Conservation (phyloP, 305 asterid species). For the Rubia tinctorum region DNA sequence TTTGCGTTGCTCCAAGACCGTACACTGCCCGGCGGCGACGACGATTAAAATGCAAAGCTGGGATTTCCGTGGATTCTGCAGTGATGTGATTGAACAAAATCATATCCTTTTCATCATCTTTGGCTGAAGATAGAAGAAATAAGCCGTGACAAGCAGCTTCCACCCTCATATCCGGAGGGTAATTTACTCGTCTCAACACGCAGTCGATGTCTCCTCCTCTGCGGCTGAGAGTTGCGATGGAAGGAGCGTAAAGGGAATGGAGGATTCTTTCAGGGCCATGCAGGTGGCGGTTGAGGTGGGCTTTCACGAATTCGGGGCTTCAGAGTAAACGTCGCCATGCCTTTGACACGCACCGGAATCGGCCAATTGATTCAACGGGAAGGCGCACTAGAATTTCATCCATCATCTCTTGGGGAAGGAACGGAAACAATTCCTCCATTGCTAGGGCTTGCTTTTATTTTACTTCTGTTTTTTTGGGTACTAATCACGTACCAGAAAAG, state of each 20-base stretch:
- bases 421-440: background rate
- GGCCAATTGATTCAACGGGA: slow-evolving; percentile 39
- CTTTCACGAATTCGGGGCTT: slow-evolving; percentile 25
- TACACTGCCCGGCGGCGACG: no score
- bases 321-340: slow-evolving; percentile 30
- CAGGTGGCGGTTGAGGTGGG: slow-evolving; percentile 16
- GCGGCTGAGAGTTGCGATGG: background rate
- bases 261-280: background rate
- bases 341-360: slow-evolving; percentile 37
- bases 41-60: no score
- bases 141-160: background rate
- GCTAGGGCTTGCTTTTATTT: background rate
- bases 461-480: no score
- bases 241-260: background rate
- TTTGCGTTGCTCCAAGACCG: no score
- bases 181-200: background rate
- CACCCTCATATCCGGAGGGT: background rate
- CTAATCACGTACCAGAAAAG: no score
- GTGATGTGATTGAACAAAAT: background rate
- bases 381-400: slow-evolving; percentile 31
- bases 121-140: background rate
- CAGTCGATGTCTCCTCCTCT: background rate
- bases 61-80: background rate
- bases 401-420: slow-evolving; percentile 27
- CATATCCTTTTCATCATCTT: background rate